phyloP scores from a whole-genome alignment of 768 basidiomycete species.

The Leccinum incarnatum region DNA sequence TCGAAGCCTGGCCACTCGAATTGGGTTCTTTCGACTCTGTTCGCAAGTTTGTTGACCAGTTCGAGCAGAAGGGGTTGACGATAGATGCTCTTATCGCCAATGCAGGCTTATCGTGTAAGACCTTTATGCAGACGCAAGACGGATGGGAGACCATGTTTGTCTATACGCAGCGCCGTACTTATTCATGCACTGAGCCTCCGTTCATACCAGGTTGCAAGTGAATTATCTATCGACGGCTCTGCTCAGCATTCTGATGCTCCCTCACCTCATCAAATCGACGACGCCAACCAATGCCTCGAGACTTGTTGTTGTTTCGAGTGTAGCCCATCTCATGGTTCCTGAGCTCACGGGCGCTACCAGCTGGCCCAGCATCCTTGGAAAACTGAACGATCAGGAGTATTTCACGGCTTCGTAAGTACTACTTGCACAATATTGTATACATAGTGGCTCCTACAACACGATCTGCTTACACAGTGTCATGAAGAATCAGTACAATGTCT shows the following conservation, averaged over 20 bases:
- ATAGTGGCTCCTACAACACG: not conserved
- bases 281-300: slow-evolving; percentile 22
- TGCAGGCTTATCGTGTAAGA: slow-evolving; percentile 21
- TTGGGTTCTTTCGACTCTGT: slow-evolving; percentile 34
- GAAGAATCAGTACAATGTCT: slow-evolving; percentile 23
- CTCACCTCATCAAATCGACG: slow-evolving; percentile 32
- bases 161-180: not conserved
- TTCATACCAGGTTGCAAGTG: slow-evolving; percentile 30
- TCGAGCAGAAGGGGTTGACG: slow-evolving; percentile 26
- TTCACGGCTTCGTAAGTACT: slow-evolving; percentile 26
- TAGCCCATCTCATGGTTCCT: slow-evolving; percentile 18
- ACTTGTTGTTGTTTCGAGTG: slow-evolving; percentile 33
- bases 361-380: slow-evolving; percentile 29
- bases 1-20: slow-evolving; percentile 36
- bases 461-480: slow-evolving; percentile 17
- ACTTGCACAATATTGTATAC: not conserved
- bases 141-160: slow-evolving; percentile 38
- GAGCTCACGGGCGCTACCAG: slow-evolving; percentile 6
- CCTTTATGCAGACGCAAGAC: slow-evolving; percentile 29
- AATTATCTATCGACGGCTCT: slow-evolving; percentile 37
- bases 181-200: not conserved
- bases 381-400: slow-evolving; percentile 26
- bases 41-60: slow-evolving; percentile 28
- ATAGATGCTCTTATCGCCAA: slow-evolving; percentile 33
- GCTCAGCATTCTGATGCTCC: slow-evolving; percentile 35